phyloP scores from a whole-genome alignment of 2,329 filamentous ascomycete genomes.

The Raffaelea albimanens region DNA sequence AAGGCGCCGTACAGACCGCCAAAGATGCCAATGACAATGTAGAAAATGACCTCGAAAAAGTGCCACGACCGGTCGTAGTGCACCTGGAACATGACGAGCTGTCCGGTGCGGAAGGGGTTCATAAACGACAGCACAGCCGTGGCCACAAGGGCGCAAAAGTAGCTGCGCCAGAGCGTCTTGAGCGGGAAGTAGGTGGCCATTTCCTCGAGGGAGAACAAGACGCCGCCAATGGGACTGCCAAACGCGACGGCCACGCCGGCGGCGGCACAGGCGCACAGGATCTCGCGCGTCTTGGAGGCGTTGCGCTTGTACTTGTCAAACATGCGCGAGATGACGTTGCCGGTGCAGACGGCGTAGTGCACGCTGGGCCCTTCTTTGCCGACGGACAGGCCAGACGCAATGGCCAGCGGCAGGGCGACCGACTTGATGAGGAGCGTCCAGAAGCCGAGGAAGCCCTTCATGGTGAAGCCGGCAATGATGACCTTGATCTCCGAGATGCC shows the following conservation, averaged over 20 bases:
- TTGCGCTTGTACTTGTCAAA: slow-evolving; percentile 90
- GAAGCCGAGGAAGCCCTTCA: slow-evolving; percentile 93
- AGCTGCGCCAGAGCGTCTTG: slow-evolving; percentile 96
- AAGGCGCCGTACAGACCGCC: slow-evolving; percentile 93
- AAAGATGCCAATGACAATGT: slow-evolving; percentile 82
- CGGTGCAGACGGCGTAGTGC: slow-evolving; percentile 97
- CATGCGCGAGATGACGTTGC: slow-evolving; percentile 87
- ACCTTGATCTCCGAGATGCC: slow-evolving; percentile 99
- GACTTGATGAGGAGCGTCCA: slow-evolving; percentile 94
- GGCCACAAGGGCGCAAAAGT: slow-evolving; percentile 93
- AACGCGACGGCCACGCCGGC: slow-evolving; percentile 95
- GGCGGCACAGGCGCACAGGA: slow-evolving; percentile 86
- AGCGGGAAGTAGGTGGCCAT: slow-evolving; percentile 95
- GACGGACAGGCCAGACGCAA: slow-evolving; percentile 86
- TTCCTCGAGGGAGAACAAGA: slow-evolving; percentile 93
- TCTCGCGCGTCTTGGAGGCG: slow-evolving; percentile 89
- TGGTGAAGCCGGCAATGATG: slow-evolving; percentile 96
- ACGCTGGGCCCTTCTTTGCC: slow-evolving; percentile 97
- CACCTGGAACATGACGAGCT: slow-evolving; percentile 98
- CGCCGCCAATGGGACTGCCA: slow-evolving; percentile 92
- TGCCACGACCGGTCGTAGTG: slow-evolving; percentile 95
- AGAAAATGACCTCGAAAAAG: slow-evolving; percentile 92
- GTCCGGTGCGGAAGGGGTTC: slow-evolving; percentile 95
- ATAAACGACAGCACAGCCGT: slow-evolving; percentile 88
- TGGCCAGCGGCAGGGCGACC: slow-evolving; percentile 79